Base-by-base conservation (phyloP, 805 yeast genomes). In the Saturnispora diversa region DNA sequence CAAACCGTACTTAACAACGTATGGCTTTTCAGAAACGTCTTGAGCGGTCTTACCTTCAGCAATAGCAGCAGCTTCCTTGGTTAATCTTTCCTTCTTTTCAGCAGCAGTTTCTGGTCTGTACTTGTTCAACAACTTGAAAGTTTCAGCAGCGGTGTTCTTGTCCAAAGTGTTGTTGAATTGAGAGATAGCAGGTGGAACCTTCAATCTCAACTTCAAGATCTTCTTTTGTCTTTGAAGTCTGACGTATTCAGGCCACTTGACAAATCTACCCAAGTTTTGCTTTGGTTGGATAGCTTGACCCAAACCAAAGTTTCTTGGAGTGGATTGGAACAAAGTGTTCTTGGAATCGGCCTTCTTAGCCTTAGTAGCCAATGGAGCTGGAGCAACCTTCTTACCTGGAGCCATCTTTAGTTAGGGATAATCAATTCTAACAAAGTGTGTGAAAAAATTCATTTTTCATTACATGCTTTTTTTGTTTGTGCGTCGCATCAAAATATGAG, bases 201-300 rank as follows among this genome's bases (percentile, higher is more conserved):
- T 90, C 66, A 90, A 79, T 82, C 98, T 88, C 70, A 88, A 68
- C 61, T 80, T 74, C 68, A 90, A 77, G 68, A 90, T 83, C 80
- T 90, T 90, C 83, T 82, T 92, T 75, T 92, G 97, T 80, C 98
- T 88, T 78, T 90, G 98, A 59, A 92, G 76, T 75, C 95, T 85
- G 58, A 90, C 94, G 69, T 90, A 87, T 72, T 83, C 92, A 66
- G 98, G 98, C 98, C 98, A 92, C 73, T 84, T 92, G 65, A 90
- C 97, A 69, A 84, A 88, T 72, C 97, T 87, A 48, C 94, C 74
- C 65, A 92, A 79, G 81, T 92, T 85, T 74, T 90, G 81, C 77
- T 82, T 86, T 68, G 87, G 95, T 73, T 90, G 97, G 60, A 90
- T 62, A 54, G 81, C 73, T 76, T 92, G 97, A 62, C 98, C 98